Evolutionary conservation across 495 filamentous ascomycete species (phyloP).

Genomic region (Xylaria sp.): DNA sequence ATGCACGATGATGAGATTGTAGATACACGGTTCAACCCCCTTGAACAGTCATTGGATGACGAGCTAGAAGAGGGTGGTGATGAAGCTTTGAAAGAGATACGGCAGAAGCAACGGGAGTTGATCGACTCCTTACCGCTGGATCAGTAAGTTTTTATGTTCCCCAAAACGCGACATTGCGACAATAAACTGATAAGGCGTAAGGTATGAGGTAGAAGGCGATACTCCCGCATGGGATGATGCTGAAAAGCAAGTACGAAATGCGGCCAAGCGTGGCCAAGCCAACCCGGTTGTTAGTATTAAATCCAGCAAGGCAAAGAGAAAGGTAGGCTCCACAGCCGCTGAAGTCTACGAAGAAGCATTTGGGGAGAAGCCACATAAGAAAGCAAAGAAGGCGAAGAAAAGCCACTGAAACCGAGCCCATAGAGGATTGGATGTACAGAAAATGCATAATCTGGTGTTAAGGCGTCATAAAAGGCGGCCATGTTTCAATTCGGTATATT

Average conservation of each 20-base stretch:
- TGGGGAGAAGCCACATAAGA: slow-evolving; percentile 64
- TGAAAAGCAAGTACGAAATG: slow-evolving; percentile 73
- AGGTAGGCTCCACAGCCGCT: slow-evolving; percentile 67
- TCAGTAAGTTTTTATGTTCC: slow-evolving; percentile 64
- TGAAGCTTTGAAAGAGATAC: slow-evolving; percentile 71
- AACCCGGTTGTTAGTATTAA: slow-evolving; percentile 85
- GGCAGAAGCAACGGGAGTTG: slow-evolving; percentile 77
- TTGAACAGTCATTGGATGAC: slow-evolving; percentile 77
- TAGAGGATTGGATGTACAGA: slow-evolving; percentile 4
- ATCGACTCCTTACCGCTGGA: slow-evolving; percentile 90
- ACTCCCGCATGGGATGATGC: slow-evolving; percentile 79
- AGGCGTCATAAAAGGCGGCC: slow-evolving; percentile 19
- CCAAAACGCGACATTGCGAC: slow-evolving; percentile 14
- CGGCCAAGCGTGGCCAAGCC: slow-evolving; percentile 61
- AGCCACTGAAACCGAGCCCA: slow-evolving; percentile 1
- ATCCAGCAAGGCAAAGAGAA: slow-evolving; percentile 75
- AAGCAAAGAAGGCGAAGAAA: slow-evolving; percentile 55
- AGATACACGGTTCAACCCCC: slow-evolving; percentile 68
- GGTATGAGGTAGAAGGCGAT: slow-evolving; percentile 81
- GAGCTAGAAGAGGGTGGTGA: slow-evolving; percentile 86
- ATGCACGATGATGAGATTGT: slow-evolving; percentile 67
- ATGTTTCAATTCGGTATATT: slow-evolving; percentile 3
- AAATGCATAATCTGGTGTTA: slow-evolving; percentile 27
- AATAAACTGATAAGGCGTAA: slow-evolving; percentile 49
- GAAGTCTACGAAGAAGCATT: slow-evolving; percentile 66